Evolutionary conservation across 169 alveolate species (phyloP).

Genomic region (Eimeria sp.): DNA sequence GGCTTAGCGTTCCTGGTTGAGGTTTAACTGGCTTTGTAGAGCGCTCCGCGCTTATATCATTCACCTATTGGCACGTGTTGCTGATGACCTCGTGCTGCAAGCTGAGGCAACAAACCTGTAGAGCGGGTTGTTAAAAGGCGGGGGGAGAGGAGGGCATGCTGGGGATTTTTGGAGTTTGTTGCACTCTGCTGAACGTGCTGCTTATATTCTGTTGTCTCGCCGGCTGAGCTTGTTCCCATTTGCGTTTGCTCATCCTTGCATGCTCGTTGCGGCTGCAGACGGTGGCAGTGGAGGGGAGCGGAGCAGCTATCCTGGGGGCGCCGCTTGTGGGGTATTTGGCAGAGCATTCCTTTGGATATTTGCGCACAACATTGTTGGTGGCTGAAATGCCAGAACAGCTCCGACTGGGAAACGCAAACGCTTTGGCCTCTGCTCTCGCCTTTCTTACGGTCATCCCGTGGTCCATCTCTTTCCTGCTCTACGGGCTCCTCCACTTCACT

Average conservation of each 20-base stretch:
- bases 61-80: too few species aligned
- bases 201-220: background rate
- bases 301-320: constrained; percentile 93
- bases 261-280: constrained; percentile 81
- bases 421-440: constrained; percentile 91
- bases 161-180: background rate
- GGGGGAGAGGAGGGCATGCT: too few species aligned
- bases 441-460: constrained; percentile 91
- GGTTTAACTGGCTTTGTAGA: too few species aligned
- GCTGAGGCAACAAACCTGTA: too few species aligned
- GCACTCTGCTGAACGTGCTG: background rate
- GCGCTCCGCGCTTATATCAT: too few species aligned
- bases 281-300: constrained; percentile 93
- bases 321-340: constrained; percentile 94
- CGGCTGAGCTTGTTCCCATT: background rate
- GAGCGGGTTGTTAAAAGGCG: too few species aligned
- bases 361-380: constrained; percentile 88
- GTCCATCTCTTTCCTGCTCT: constrained; percentile 90
- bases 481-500: constrained; percentile 91
- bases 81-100: too few species aligned
- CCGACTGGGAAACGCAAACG: constrained; percentile 91
- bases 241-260: background rate
- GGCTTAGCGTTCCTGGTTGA: background rate
- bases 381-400: constrained; percentile 89
- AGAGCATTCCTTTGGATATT: constrained; percentile 93